Evolutionary conservation across 2,329 filamentous ascomycete species (phyloP).

Genomic region (Zopfia rhizophila): DNA sequence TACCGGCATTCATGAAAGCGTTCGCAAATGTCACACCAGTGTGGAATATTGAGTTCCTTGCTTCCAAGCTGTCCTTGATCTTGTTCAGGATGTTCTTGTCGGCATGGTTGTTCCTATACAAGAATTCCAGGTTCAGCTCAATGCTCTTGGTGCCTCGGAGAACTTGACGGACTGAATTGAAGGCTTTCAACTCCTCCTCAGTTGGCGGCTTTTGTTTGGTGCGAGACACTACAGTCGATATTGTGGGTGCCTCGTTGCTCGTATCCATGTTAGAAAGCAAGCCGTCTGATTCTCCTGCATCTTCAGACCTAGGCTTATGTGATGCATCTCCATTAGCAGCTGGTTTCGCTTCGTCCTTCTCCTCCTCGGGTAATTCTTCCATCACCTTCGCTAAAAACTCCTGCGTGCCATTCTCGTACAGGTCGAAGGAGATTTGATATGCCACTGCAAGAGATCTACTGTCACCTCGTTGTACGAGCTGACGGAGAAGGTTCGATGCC

Average conservation of each 20-base stretch:
- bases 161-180: conserved; percentile 67
- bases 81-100: conserved; percentile 95
- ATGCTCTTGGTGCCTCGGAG: conserved; percentile 93
- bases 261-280: conserved; percentile 66
- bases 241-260: conserved; percentile 62
- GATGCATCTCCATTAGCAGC: conserved; percentile 53
- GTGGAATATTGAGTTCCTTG: conserved; percentile 98
- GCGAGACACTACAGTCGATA: conserved; percentile 59
- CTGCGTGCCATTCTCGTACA: conserved; percentile 98
- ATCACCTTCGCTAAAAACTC: conserved; percentile 94
- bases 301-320: conserved; percentile 49
- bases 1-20: conserved; percentile 99
- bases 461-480: conserved; percentile 83
- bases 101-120: conserved; percentile 94
- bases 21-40: conserved; percentile 97
- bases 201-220: conserved; percentile 56
- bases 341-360: conserved; percentile 58
- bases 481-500: conserved; percentile 84
- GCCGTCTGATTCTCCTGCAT: conserved; percentile 67
- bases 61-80: conserved; percentile 93
- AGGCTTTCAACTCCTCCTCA: conserved; percentile 64
- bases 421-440: conserved; percentile 97
- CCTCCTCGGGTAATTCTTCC: conserved; percentile 73
- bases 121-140: conserved; percentile 92
- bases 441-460: conserved; percentile 83